Conservation (phyloP, 2,329 filamentous ascomycete species). For the Penicillium verrucosum region DNA sequence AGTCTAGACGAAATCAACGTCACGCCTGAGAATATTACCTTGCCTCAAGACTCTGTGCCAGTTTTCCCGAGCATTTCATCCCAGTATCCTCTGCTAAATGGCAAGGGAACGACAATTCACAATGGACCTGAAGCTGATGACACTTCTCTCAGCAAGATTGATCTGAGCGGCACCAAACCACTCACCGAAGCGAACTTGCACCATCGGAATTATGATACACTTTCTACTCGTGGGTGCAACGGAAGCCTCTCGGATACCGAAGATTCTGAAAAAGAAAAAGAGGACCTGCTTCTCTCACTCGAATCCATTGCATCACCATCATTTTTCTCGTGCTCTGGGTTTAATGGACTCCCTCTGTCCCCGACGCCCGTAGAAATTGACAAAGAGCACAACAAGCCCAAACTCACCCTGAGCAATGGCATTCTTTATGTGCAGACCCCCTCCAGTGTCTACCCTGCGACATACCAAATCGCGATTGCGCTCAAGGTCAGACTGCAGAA, state of each 20-base stretch:
- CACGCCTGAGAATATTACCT: neutral
- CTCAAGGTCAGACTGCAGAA: constrained; percentile 15
- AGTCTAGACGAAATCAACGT: neutral
- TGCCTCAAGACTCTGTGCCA: neutral
- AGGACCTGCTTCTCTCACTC: neutral
- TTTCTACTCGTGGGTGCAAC: constrained; percentile 12
- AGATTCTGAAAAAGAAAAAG: neutral
- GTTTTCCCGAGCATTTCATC: neutral
- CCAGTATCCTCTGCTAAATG: neutral
- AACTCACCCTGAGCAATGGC: constrained; percentile 15
- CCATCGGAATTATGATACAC: constrained; percentile 1
- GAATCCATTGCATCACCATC: neutral
- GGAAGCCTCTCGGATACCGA: constrained; percentile 12
- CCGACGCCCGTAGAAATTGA: neutral
- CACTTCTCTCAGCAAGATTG: neutral
- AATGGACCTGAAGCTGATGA: neutral
- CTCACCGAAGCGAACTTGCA: neutral
- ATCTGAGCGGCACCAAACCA: neutral
- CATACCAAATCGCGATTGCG: constrained; percentile 24
- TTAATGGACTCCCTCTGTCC: neutral
- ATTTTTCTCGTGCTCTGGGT: neutral
- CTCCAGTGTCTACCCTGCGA: constrained; percentile 7
- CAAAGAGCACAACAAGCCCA: neutral
- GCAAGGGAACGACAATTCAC: neutral
- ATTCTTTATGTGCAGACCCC: constrained; percentile 21